A percentile compares a stretch with the other conserved stretches of the same genome.
phyloP scores from a whole-genome alignment of 352 stramenopile genomes.

The Globisporangium radiosum region DNA sequence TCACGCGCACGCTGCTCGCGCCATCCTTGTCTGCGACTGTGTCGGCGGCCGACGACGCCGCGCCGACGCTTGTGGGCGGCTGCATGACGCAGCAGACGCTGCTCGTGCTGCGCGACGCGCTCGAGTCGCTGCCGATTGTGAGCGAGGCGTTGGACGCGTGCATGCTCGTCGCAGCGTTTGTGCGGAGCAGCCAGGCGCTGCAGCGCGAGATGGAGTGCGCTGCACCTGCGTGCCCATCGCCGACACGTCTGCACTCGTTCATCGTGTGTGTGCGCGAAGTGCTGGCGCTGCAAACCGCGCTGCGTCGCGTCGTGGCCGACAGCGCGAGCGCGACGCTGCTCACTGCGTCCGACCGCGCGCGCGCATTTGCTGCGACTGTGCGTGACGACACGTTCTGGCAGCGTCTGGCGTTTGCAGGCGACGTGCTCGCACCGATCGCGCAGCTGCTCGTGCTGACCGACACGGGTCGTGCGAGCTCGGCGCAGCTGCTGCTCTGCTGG shows the following conservation, averaged over 20 bases:
- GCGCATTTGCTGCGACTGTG: constrained; percentile 3
- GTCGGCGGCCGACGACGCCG: background rate
- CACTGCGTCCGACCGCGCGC: background rate
- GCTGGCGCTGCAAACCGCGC: constrained; percentile 9
- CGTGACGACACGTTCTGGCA: constrained; percentile 24
- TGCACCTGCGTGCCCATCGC: background rate
- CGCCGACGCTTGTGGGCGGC: constrained; percentile 5
- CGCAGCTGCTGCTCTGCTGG: constrained; percentile 27
- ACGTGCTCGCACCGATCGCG: constrained; percentile 21
- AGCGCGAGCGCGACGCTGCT: background rate
- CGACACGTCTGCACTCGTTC: constrained; percentile 16
- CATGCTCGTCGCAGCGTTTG: constrained; percentile 14
- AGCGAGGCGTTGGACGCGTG: constrained; percentile 13
- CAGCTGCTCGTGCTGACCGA: constrained; percentile 25
- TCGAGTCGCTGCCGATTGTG: constrained; percentile 18
- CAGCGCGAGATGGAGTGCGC: background rate
- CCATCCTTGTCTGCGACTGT: background rate
- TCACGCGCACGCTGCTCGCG: constrained; percentile 5
- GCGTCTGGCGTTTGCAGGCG: constrained; percentile 3
- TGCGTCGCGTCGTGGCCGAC: constrained; percentile 2
- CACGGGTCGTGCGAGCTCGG: constrained; percentile 15
- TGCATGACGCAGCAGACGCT: constrained; percentile 33
- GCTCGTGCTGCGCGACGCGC: constrained; percentile 15
- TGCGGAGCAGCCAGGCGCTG: background rate
- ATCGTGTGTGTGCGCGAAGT: constrained; percentile 15